Evolutionary conservation across 2,329 filamentous ascomycete genomes (phyloP), one percentile per base, ranked within the genome.

Genomic region (Fusarium liriodendri): DNA sequence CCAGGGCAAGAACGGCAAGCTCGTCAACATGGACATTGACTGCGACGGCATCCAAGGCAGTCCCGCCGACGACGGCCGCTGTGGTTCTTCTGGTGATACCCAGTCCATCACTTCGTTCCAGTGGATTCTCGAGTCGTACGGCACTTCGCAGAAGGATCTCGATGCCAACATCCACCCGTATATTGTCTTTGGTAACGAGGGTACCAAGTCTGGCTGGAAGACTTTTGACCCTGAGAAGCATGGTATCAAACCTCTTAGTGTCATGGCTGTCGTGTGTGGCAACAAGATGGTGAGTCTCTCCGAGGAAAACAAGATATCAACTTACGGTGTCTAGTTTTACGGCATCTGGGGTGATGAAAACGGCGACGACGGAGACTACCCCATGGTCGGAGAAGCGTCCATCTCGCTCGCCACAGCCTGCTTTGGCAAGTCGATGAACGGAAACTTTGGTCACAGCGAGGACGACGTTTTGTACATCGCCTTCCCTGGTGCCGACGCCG

Each of bases 291-390:
- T 85, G 77, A 29, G 27, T 29, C 27, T 29, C 27, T 9, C 27
- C 8, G 27, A 29, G 27, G 27, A 29, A 29, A 29, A 29, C 27
- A 29, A 29, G 27, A 29, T 29, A 29, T 6, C 2, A 35, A 14
- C n/a, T 62, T 8, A 62, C 3, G 63, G n/a, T 1, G 13, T 47
- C 8, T 59, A 88, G 85, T 83, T 86, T 71, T 91, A 91, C 76
- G 89, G 88, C 13, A 81, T 91, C 59, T 92, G 89, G 89, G 90
- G 89, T 22, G 89, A 92, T 71, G 87, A 86, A 37, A 91, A 92
- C 70, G 90, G 89, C 50, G 87, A 85, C 57, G 85, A 87, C 59
- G 84, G 85, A 3, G 67, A 78, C 8, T 77, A 84, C 61, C 82
- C 87, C 27, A 80, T 88, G 71, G 85, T 89, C 0, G 89, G 90